phyloP scores from a whole-genome alignment of 495 filamentous ascomycete species.

The Lentithecium fluviatile region DNA sequence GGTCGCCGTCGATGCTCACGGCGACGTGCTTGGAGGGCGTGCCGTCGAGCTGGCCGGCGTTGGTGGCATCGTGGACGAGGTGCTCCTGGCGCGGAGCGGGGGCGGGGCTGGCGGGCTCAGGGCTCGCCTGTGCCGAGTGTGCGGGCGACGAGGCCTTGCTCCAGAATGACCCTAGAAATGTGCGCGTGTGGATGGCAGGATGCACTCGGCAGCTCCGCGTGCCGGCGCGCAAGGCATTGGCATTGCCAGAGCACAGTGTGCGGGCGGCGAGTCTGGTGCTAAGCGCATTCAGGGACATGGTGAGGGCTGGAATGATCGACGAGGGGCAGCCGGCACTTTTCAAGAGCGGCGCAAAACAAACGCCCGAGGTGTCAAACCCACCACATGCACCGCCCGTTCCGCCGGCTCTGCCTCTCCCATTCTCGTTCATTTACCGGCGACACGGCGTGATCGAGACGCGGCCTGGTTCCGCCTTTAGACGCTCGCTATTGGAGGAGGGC shows the following conservation, averaged over 20 bases:
- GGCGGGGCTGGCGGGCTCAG: not conserved
- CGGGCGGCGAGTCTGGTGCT: conserved; percentile 17
- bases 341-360: not conserved
- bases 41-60: conserved; percentile 29
- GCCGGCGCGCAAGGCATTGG: not conserved
- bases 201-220: not conserved
- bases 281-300: conserved; percentile 20
- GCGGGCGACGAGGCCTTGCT: not conserved
- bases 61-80: conserved; percentile 32
- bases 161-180: not conserved
- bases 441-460: not conserved
- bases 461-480: not conserved
- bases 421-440: conserved; percentile 6
- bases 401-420: conserved; percentile 7
- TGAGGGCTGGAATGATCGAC: not conserved
- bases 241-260: not conserved
- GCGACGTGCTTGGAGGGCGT: conserved; percentile 31
- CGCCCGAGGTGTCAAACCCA: conserved; percentile 11
- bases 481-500: conserved; percentile 38
- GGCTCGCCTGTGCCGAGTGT: conserved; percentile 1
- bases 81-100: conserved; percentile 11
- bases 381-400: conserved; percentile 13
- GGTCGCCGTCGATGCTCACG: conserved; percentile 32
- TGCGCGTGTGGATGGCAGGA: not conserved
- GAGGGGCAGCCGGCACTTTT: conserved; percentile 1